These are phyloP conservation scores for Monilinia vaccinii-corymbosi DNA, from an alignment of 2,329 filamentous ascomycete genomes.

Conservation along the genomic window DNA sequence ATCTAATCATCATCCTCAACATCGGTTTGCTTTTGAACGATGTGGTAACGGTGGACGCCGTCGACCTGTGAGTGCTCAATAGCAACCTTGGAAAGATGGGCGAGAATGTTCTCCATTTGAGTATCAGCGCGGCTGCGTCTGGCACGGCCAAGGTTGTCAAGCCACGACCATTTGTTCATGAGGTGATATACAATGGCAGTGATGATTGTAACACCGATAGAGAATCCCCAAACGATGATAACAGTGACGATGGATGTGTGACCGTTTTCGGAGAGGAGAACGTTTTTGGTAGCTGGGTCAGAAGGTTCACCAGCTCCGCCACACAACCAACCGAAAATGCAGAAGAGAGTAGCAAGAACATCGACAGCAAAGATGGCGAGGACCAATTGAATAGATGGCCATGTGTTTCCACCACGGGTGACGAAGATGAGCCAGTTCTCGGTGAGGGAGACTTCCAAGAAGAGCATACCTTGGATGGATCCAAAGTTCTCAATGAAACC, in stretches of 20 bases:
- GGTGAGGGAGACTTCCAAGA: slow-evolving; percentile 63
- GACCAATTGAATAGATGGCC: slow-evolving; percentile 66
- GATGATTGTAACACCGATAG: slow-evolving; percentile 56
- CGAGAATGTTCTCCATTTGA: slow-evolving; percentile 57
- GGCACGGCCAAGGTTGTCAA: slow-evolving; percentile 55
- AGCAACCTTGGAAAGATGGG: slow-evolving; percentile 54
- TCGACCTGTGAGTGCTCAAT: slow-evolving; percentile 43
- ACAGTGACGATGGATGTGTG: slow-evolving; percentile 48
- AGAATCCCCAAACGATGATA: slow-evolving; percentile 56
- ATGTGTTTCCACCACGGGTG: slow-evolving; percentile 62
- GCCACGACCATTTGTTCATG: slow-evolving; percentile 48
- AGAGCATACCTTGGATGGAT: slow-evolving; percentile 64
- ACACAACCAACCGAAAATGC: slow-evolving; percentile 65
- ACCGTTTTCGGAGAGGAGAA: slow-evolving; percentile 32
- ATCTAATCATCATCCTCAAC: slow-evolving; percentile 13
- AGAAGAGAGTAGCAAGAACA: slow-evolving; percentile 63
- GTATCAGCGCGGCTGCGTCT: slow-evolving; percentile 52
- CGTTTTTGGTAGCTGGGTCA: slow-evolving; percentile 31
- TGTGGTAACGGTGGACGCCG: slow-evolving; percentile 10
- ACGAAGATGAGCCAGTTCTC: slow-evolving; percentile 77
- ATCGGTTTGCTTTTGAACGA: slow-evolving; percentile 9
- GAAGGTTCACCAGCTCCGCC: slow-evolving; percentile 36
- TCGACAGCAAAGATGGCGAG: slow-evolving; percentile 64
- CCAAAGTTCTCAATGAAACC: slow-evolving; percentile 69
- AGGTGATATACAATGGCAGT: slow-evolving; percentile 57